Base-by-base conservation (phyloP, 495 filamentous ascomycete species). In the Talaromyces wortmannii region DNA sequence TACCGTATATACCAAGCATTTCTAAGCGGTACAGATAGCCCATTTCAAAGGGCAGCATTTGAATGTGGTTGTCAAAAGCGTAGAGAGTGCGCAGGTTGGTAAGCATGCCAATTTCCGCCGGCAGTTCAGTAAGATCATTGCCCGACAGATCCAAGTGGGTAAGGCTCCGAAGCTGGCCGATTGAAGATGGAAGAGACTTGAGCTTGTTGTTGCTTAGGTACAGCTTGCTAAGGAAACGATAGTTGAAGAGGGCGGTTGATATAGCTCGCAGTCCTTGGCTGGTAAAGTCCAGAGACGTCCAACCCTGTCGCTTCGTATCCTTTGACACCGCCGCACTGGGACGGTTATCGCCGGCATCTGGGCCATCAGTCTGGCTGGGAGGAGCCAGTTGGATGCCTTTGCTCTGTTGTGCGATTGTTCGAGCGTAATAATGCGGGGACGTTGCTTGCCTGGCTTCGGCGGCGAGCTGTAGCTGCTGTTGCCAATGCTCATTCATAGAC, bases 61-160 rank as follows among this genome's bases (percentile, higher is more conserved):
- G 82, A 52, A 99, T 84, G 46, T 86, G 76, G 67, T 99, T 99
- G 67, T 97, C 89, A 65, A 95, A 96, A 3, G 96, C 73, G 17
- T 88, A 72, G 1, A 99, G 78, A 43, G 82, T 80, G 64, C 85
- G 86, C 49, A 99, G 74, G 58, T 88, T 90, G 43, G 90, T 89
- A 56, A 96, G 87, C 91, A 97, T 97, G 59, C 94, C 95, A 50
- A 97, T 83, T 77, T 99, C 92, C 15, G 88, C 83, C 6, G 94
- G 94, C 7, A 99, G 76, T 62, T 88, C 85, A 7, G 76, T 81
- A 18, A 99, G 74, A 15, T 91, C 79, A 63, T 99, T 99, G 66
- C 86, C 80, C 0, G 95, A 97, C 5, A 91, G 77, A 69, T 99
- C 91, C 29, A 99, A 81, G 58, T 87, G 79, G 13, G 76, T 85